A percentile compares a stretch with the other conserved stretches of the same genome.
Conservation (phyloP, 169 alveolate species). For the Cryptosporidium ryanae region DNA sequence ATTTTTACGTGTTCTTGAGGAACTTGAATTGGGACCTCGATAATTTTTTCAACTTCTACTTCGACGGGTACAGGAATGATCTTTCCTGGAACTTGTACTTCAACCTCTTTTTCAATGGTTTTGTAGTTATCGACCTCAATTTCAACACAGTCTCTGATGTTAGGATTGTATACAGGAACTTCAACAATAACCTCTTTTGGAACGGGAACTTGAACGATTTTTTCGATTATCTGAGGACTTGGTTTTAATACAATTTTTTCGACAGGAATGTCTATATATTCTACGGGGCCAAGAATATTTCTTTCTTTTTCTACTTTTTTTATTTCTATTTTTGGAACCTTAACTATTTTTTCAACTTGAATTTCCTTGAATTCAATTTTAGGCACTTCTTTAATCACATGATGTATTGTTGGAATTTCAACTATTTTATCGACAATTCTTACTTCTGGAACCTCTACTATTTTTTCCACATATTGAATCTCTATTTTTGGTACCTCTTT, state of each 20-base stretch:
- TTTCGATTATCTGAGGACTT: slow-evolving; percentile 59
- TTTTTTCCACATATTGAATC: slow-evolving; percentile 67
- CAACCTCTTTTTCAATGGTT: slow-evolving; percentile 68
- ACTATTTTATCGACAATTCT: slow-evolving; percentile 72
- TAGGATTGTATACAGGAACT: slow-evolving; percentile 64
- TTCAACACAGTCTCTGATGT: slow-evolving; percentile 44
- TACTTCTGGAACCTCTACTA: slow-evolving; percentile 71
- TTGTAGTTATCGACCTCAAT: slow-evolving; percentile 42
- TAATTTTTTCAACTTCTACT: slow-evolving; percentile 67
- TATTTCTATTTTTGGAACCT: slow-evolving; percentile 63
- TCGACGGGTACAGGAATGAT: slow-evolving; percentile 71
- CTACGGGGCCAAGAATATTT: slow-evolving; percentile 54
- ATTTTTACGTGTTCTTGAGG: slow-evolving; percentile 64
- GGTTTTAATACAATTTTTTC: slow-evolving; percentile 66
- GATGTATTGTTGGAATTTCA: slow-evolving; percentile 61
- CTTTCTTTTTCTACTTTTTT: slow-evolving; percentile 51
- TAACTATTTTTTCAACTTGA: slow-evolving; percentile 63
- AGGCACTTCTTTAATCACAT: slow-evolving; percentile 70
- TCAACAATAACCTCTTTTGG: slow-evolving; percentile 49
- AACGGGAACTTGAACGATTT: slow-evolving; percentile 65
- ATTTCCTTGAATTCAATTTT: slow-evolving; percentile 54
- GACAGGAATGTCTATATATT: slow-evolving; percentile 65
- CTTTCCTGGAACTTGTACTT: slow-evolving; percentile 58
- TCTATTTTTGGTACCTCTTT: slow-evolving; percentile 69
- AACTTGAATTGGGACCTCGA: slow-evolving; percentile 70